A percentile compares a stretch with the other conserved stretches of the same genome.
phyloP scores from a whole-genome alignment of 1,284 basidiomycete species.

The Cystobasidium pallidum region DNA sequence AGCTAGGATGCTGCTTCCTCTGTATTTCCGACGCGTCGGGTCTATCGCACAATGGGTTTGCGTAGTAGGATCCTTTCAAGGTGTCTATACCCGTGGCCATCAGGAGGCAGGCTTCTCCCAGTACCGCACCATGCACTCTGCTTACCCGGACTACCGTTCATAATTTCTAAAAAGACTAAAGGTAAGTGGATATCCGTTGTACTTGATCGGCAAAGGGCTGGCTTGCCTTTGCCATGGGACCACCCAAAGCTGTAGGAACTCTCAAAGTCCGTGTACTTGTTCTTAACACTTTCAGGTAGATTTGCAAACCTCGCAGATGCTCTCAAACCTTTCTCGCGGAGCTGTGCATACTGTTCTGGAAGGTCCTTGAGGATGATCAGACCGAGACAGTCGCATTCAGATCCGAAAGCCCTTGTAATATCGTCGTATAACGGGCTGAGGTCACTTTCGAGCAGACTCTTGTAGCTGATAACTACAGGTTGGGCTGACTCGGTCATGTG shows the following conservation, averaged over 20 bases:
- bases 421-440: conserved; percentile 21
- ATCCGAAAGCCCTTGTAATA: conserved; percentile 49
- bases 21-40: conserved; percentile 65
- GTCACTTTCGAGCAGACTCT: conserved; percentile 25
- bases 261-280: conserved; percentile 65
- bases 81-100: conserved; percentile 62
- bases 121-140: not conserved
- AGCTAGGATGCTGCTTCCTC: conserved; percentile 69
- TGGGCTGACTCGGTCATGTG: conserved; percentile 1
- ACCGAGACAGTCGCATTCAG: conserved; percentile 47
- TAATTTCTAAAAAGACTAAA: conserved; percentile 76
- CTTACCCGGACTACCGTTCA: conserved; percentile 83
- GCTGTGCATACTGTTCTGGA: conserved; percentile 65
- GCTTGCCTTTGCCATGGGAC: conserved; percentile 74
- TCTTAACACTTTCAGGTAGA: conserved; percentile 67
- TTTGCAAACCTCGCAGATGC: conserved; percentile 74
- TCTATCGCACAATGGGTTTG: conserved; percentile 74
- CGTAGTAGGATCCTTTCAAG: conserved; percentile 89
- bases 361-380: conserved; percentile 62
- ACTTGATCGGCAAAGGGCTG: no score
- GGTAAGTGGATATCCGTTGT: no score
- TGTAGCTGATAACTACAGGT: conserved; percentile 40
- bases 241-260: conserved; percentile 67
- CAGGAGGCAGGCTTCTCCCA: not conserved
- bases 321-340: conserved; percentile 71